Conservation (phyloP, 2,329 filamentous ascomycete genomes). For the Penicillium thymicola region DNA sequence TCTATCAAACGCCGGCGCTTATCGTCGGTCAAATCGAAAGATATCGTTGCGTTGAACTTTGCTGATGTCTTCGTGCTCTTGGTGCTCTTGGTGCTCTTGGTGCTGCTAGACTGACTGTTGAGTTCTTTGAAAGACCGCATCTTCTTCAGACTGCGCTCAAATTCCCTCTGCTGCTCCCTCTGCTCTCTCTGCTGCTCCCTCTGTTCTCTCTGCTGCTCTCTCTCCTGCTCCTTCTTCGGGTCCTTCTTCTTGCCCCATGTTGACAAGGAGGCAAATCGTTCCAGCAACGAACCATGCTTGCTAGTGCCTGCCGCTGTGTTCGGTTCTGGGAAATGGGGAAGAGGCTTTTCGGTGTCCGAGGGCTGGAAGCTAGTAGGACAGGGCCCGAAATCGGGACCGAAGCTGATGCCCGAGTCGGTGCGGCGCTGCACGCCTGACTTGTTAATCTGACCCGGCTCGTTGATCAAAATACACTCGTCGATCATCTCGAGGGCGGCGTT, state of each 20-base stretch:
- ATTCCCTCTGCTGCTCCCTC: background rate
- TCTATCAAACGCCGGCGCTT: constrained; percentile 47
- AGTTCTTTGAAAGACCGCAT: constrained; percentile 50
- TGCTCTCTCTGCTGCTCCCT: background rate
- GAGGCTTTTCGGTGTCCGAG: constrained; percentile 36
- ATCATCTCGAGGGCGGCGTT: constrained; percentile 59
- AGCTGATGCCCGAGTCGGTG: constrained; percentile 61
- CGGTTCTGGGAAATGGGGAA: constrained; percentile 36
- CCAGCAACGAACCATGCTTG: constrained; percentile 50
- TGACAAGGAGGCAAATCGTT: constrained; percentile 49
- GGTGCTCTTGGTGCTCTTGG: constrained; percentile 3
- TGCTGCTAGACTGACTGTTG: constrained; percentile 39
- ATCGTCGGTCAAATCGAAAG: constrained; percentile 51
- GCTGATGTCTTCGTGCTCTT: constrained; percentile 25
- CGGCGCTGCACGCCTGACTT: constrained; percentile 29
- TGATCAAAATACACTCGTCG: constrained; percentile 55
- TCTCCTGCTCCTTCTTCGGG: constrained; percentile 12
- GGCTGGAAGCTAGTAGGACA: constrained; percentile 32
- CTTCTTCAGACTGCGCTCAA: constrained; percentile 24
- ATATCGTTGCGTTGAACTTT: constrained; percentile 26
- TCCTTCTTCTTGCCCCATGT: constrained; percentile 16
- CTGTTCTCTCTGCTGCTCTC: background rate
- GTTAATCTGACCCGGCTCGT: constrained; percentile 38
- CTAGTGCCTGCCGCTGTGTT: constrained; percentile 19
- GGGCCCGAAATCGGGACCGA: constrained; percentile 48